A percentile compares a stretch with the other conserved stretches of the same genome.
Evolutionary conservation across 2,329 filamentous ascomycete genomes (phyloP).

Genomic region (Ascochyta lentis): DNA sequence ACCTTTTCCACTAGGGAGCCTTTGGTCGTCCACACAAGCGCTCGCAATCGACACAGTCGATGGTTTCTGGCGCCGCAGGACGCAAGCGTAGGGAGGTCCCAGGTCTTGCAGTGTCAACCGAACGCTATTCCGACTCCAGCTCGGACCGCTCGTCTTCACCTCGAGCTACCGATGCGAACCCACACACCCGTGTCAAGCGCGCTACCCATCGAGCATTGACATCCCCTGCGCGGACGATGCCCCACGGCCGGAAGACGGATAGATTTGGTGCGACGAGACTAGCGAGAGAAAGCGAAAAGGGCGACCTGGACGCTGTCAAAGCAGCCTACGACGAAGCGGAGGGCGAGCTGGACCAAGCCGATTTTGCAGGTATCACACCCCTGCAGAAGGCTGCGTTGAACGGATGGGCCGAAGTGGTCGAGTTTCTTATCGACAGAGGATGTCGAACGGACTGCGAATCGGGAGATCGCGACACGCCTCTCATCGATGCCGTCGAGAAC

Average conservation of each 20-base stretch:
- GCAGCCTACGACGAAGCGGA: conserved; percentile 77
- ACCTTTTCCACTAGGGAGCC: conserved; percentile 23
- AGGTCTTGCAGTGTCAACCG: conserved; percentile 38
- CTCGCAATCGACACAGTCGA: conserved; percentile 49
- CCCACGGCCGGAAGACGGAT: conserved; percentile 87
- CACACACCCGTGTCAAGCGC: conserved; percentile 61
- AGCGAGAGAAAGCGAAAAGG: conserved; percentile 86
- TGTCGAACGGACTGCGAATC: conserved; percentile 83
- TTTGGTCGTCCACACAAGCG: conserved; percentile 47
- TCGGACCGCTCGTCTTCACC: conserved; percentile 48
- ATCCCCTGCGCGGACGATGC: conserved; percentile 63
- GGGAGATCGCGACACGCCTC: conserved; percentile 81
- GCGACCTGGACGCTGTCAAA: conserved; percentile 80
- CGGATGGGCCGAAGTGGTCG: conserved; percentile 85
- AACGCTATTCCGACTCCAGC: conserved; percentile 47
- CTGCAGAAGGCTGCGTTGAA: conserved; percentile 91
- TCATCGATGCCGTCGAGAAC: conserved; percentile 96
- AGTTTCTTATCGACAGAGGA: conserved; percentile 81
- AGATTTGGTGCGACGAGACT: conserved; percentile 90
- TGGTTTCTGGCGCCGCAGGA: conserved; percentile 33
- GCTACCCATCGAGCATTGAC: conserved; percentile 67
- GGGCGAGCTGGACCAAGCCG: conserved; percentile 85
- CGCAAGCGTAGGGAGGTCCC: conserved; percentile 46
- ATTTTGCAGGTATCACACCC: conserved; percentile 96
- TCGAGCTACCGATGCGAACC: conserved; percentile 38